Percentiles rank a stretch among this genome's conserved stretches.
Evolutionary conservation across 2,329 filamentous ascomycete genomes (phyloP).

Genomic region (Knufia fluminis): DNA sequence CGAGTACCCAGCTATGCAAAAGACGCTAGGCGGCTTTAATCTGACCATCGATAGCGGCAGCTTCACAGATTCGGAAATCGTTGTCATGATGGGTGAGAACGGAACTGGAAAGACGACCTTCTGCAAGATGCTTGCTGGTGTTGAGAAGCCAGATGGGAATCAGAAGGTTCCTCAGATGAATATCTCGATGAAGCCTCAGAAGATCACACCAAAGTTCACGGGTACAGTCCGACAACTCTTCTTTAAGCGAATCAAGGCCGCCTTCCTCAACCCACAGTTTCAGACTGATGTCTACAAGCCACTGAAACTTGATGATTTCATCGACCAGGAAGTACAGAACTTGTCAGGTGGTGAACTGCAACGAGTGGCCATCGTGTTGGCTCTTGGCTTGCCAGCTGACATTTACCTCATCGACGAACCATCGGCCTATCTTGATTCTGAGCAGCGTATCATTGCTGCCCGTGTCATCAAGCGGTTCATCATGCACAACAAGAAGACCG

Average conservation of each 20-base stretch:
- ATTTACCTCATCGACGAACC: conserved; percentile 99
- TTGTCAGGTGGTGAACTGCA: conserved; percentile 98
- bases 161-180: conserved; percentile 81
- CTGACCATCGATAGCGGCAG: conserved; percentile 70
- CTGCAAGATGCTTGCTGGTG: conserved; percentile 90
- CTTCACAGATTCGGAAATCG: conserved; percentile 96
- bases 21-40: conserved; percentile 82
- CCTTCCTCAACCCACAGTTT: conserved; percentile 95
- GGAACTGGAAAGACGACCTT: conserved; percentile 99
- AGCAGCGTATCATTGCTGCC: conserved; percentile 95
- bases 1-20: conserved; percentile 81
- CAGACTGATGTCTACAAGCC: conserved; percentile 99
- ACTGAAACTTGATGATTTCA: conserved; percentile 97
- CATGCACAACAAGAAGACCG: conserved; percentile 99
- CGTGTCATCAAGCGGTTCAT: conserved; percentile 99
- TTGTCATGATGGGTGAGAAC: conserved; percentile 99
- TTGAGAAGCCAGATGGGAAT: conserved; percentile 76
- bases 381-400: conserved; percentile 90
- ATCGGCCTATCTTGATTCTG: conserved; percentile 92
- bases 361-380: conserved; percentile 93
- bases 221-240: conserved; percentile 96
- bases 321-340: conserved; percentile 98
- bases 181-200: conserved; percentile 99
- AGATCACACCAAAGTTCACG: conserved; percentile 95
- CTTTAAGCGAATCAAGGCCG: conserved; percentile 98